These are phyloP conservation scores for Penicillium nucicola DNA, from an alignment of 495 filamentous ascomycete species.

Conservation along the genomic window DNA sequence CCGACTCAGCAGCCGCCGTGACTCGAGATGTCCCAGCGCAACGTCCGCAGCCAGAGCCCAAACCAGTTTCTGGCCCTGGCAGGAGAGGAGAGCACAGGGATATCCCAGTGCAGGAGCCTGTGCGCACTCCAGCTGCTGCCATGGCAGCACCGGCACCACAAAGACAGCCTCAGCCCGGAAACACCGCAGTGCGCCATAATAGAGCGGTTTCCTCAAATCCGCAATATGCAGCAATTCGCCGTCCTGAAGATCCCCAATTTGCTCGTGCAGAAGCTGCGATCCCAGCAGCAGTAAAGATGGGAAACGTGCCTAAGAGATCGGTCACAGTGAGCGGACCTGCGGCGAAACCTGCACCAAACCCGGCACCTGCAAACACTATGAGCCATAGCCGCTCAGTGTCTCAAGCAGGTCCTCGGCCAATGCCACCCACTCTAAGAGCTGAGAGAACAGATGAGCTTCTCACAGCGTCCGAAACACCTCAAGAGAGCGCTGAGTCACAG, in stretches of 20 bases:
- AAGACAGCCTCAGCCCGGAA: conserved; percentile 1
- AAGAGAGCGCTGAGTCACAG: conserved; percentile 22
- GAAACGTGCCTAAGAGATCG: conserved; percentile 26
- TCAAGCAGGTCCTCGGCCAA: conserved; percentile 7
- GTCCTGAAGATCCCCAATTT: conserved; percentile 17
- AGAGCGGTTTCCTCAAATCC: conserved; percentile 16
- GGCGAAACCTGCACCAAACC: conserved; percentile 15
- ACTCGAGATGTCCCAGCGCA: neutral
- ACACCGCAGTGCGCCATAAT: conserved; percentile 10
- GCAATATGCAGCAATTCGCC: conserved; percentile 13
- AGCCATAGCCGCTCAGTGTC: conserved; percentile 14
- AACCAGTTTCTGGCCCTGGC: neutral
- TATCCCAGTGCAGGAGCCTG: neutral
- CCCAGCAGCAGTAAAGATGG: conserved; percentile 16
- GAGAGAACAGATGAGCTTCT: conserved; percentile 16
- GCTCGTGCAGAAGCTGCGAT: conserved; percentile 11
- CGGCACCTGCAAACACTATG: conserved; percentile 4
- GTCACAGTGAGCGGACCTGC: conserved; percentile 28
- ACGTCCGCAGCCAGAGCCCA: conserved; percentile 1
- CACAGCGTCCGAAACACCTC: conserved; percentile 14
- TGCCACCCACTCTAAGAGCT: conserved; percentile 4
- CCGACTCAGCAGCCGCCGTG: conserved; percentile 8
- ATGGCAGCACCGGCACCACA: neutral
- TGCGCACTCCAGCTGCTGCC: neutral
- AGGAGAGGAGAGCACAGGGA: conserved; percentile 5